Conservation (phyloP, 2,329 filamentous ascomycete genomes). For the Fusarium metavorans region DNA sequence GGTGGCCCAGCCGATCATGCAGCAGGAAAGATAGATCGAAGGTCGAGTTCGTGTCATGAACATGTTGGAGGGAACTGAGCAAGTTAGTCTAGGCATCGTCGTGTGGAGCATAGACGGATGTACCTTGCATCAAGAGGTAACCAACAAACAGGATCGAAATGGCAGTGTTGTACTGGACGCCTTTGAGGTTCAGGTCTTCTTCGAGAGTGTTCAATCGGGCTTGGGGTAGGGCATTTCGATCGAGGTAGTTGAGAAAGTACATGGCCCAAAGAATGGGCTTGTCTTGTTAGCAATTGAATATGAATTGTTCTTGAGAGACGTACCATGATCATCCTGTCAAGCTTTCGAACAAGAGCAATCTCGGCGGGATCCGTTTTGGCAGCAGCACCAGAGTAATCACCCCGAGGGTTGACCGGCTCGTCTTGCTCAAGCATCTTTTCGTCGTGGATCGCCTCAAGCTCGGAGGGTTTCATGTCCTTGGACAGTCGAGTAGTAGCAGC, state of each 20-base stretch:
- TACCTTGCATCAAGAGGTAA: conserved; percentile 26
- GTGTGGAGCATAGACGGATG: too few species aligned
- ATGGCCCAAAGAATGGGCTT: conserved; percentile 40
- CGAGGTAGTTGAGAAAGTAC: conserved; percentile 42
- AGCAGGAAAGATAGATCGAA: conserved; percentile 8
- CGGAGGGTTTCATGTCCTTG: conserved; percentile 1
- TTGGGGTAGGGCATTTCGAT: conserved; percentile 41
- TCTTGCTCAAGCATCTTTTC: conserved; percentile 10
- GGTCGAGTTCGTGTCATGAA: conserved; percentile 24
- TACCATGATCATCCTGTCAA: conserved; percentile 43
- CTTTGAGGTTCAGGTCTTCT: conserved; percentile 32
- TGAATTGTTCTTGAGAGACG: not conserved
- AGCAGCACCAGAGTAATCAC: conserved; percentile 41
- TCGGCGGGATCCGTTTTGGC: conserved; percentile 38
- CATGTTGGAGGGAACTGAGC: conserved; percentile 24
- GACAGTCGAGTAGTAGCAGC: not conserved
- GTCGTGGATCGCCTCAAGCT: conserved; percentile 7
- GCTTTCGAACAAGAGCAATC: conserved; percentile 40
- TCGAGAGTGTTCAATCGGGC: conserved; percentile 38
- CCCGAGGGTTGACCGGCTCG: not conserved
- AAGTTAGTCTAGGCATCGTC: too few species aligned
- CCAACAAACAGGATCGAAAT: conserved; percentile 41
- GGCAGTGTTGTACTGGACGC: conserved; percentile 36
- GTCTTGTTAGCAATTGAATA: not conserved
- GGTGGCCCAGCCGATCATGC: conserved; percentile 26